These are phyloP conservation scores for Chaetomium olivaceum DNA, from an alignment of 2,329 filamentous ascomycete genomes.

Conservation along the genomic window DNA sequence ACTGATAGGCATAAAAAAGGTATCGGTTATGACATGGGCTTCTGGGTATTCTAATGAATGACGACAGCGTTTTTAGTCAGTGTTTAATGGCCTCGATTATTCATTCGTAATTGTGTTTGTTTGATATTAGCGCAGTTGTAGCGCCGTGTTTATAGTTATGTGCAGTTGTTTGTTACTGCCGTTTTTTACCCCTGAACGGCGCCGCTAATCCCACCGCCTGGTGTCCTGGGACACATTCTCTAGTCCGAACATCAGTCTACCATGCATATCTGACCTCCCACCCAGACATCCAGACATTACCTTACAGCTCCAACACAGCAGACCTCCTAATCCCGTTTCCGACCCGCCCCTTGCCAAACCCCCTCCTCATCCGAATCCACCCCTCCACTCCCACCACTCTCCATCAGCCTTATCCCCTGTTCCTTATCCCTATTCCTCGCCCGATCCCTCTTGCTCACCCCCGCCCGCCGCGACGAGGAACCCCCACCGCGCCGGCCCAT, in stretches of 20 bases:
- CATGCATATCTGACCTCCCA: not conserved
- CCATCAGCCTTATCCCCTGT: constrained; percentile 50
- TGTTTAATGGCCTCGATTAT: not conserved
- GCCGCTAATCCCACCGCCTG: not conserved
- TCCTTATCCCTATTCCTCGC: constrained; percentile 37
- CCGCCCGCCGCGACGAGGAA: constrained; percentile 33
- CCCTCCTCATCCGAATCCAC: constrained; percentile 8
- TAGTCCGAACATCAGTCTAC: not conserved
- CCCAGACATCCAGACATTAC: not conserved
- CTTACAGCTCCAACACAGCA: not conserved
- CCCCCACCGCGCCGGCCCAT: constrained; percentile 48
- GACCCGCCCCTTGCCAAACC: constrained; percentile 25
- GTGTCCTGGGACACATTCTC: not conserved
- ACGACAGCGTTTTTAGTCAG: not conserved
- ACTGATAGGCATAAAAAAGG: not conserved
- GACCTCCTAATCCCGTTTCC: constrained; percentile 13
- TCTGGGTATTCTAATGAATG: not conserved
- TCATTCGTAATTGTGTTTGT: not conserved
- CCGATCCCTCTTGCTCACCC: constrained; percentile 36
- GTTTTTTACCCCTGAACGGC: not conserved
- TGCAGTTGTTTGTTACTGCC: not conserved
- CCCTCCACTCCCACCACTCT: constrained; percentile 31
- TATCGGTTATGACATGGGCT: not conserved
- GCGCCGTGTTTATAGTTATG: not conserved
- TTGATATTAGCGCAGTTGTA: not conserved